Evolutionary conservation across 2,329 filamentous ascomycete species (phyloP).

Genomic region (Aspergillus bombycis): DNA sequence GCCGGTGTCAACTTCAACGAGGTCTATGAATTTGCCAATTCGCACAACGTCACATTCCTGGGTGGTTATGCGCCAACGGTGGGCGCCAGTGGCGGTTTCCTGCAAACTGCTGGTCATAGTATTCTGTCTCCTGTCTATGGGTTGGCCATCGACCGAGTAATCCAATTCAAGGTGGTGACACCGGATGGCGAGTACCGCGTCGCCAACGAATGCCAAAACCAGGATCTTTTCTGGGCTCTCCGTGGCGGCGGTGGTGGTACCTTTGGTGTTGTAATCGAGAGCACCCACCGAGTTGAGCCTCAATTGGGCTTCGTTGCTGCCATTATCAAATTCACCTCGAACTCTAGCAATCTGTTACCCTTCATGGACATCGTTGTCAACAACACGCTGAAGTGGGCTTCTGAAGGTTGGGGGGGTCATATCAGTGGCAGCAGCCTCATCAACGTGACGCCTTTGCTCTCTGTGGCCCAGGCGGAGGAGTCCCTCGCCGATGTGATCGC

Average conservation of each 20-base stretch:
- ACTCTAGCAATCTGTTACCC: slow-evolving; percentile 20
- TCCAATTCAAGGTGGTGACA: slow-evolving; percentile 32
- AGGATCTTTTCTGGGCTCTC: slow-evolving; percentile 25
- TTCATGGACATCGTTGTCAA: slow-evolving; percentile 28
- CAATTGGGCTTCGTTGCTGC: slow-evolving; percentile 14
- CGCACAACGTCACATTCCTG: slow-evolving; percentile 29
- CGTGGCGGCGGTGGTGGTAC: slow-evolving; percentile 15
- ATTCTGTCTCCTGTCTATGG: slow-evolving; percentile 33
- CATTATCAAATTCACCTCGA: slow-evolving; percentile 21
- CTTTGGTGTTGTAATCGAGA: slow-evolving; percentile 22
- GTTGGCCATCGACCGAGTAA: slow-evolving; percentile 32
- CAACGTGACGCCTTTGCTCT: slow-evolving; percentile 20
- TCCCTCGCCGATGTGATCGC: slow-evolving; percentile 16
- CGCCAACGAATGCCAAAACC: slow-evolving; percentile 23
- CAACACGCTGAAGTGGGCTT: slow-evolving; percentile 23
- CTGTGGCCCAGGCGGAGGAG: slow-evolving; percentile 15
- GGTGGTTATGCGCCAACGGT: slow-evolving; percentile 22
- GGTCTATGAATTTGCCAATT: slow-evolving; percentile 28
- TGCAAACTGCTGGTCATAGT: slow-evolving; percentile 34
- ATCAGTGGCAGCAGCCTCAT: slow-evolving; percentile 23
- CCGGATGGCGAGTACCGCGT: slow-evolving; percentile 19
- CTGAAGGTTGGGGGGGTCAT: slow-evolving; percentile 28
- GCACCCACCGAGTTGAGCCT: slow-evolving; percentile 20
- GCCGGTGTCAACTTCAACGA: slow-evolving; percentile 34
- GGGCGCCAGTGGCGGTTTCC: slow-evolving; percentile 30